Percentiles rank a stretch among this genome's conserved stretches.
Evolutionary conservation across 768 basidiomycete species (phyloP).

Genomic region (Xerocomus brunneocitrinus): DNA sequence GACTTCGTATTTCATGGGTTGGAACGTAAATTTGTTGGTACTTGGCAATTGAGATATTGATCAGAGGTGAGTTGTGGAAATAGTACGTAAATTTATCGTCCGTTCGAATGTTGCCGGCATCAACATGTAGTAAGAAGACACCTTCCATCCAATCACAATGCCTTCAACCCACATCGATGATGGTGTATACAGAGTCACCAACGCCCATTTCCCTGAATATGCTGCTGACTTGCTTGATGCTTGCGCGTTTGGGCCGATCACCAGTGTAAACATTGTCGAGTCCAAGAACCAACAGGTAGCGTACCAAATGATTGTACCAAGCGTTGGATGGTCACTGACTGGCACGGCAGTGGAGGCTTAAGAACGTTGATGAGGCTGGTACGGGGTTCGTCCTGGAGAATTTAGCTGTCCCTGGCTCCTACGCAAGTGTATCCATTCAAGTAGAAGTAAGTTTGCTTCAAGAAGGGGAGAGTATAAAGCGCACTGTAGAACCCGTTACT

Average conservation of each 20-base stretch:
- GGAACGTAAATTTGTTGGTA: too few relatives aligned
- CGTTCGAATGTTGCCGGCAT: too few relatives aligned
- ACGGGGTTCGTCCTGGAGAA: background rate
- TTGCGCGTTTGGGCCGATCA: background rate
- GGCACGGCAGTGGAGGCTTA: background rate
- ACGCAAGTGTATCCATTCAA: background rate
- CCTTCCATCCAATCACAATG: background rate
- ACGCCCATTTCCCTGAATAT: background rate
- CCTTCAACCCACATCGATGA: background rate
- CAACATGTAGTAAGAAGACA: too few relatives aligned
- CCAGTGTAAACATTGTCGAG: background rate
- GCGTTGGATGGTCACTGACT: background rate
- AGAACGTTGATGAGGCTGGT: background rate
- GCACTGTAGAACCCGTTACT: too few relatives aligned
- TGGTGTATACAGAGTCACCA: background rate
- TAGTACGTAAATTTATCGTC: background rate
- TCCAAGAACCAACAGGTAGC: background rate
- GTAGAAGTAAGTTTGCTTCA: background rate
- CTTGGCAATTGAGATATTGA: too few relatives aligned
- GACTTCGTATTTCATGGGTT: too few relatives aligned
- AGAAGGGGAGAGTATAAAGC: too few relatives aligned
- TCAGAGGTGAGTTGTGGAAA: background rate
- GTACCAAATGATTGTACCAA: background rate
- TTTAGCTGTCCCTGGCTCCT: background rate
- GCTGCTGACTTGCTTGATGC: background rate